Evolutionary conservation across 2,329 filamentous ascomycete species (phyloP), one percentile per base, ranked within the genome.

Genomic region (Fusarium torreyae): DNA sequence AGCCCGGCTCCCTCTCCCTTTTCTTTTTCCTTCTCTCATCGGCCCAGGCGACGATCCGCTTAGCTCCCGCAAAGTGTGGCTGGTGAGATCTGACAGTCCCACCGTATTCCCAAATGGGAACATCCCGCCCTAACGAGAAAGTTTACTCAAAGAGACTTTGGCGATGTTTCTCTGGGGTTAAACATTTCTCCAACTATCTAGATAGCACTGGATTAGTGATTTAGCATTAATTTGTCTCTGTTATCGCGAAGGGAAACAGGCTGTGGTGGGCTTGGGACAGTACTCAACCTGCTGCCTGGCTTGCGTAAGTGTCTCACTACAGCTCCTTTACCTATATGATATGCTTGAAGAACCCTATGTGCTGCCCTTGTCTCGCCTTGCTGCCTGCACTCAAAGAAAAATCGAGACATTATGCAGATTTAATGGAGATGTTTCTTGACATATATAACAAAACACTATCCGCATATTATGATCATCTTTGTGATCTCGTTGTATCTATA

Each of bases 21-120:
- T 28, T 38, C 24, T 31, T 7, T 13, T 15, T 38, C 15, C 38
- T n/a, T 22, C 17, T 26, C 6, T 34, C 24, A 17, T 42, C 45
- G 31, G 38, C 33, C 36, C 43, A 46, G 20, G 34, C 36, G 56
- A 65, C 53, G 62, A 65, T 65, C 60, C 20, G 39, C 43, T 65
- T 65, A 65, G 62, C 62, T 69, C 65, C 65, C 11, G 18, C n/a
- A 69, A 57, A 55, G 63, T 69, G 66, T 69, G 66, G 66, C 66
- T 69, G 66, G 51, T 66, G 55, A 63, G 66, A 69, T 69, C 60
- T 69, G 61, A 53, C 60, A 51, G 53, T 26, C 48, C 46, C 59
- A 53, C 57, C 45, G 52, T 52, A 33, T 34, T 36, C 62, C 40
- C 39, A 44, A 43, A 39, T 36, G 33, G 44, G 58, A 50, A 26